Conservation (phyloP, 768 basidiomycete species). For the Russula virescens region DNA sequence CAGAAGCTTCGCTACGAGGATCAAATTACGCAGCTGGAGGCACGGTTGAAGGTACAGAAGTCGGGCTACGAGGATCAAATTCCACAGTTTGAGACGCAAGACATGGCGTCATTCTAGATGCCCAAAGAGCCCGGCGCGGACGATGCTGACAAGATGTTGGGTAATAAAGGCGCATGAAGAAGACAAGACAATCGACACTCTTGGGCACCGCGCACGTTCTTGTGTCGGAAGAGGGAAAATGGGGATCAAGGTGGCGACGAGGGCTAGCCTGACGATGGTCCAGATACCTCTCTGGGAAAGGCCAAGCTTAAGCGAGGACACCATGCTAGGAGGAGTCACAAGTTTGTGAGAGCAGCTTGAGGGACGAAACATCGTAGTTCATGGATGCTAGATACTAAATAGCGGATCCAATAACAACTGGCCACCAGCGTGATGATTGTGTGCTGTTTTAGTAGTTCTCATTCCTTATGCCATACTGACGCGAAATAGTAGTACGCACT, state of each 20-base stretch:
- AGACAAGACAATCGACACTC: conserved; percentile 75
- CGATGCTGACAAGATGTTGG: conserved; percentile 69
- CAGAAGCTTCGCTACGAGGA: no score
- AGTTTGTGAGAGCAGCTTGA: conserved; percentile 32
- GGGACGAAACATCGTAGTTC: conserved; percentile 69
- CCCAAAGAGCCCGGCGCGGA: conserved; percentile 69
- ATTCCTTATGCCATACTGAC: background rate
- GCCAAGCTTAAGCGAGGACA: conserved; percentile 38
- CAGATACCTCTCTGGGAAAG: conserved; percentile 54
- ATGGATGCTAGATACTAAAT: conserved; percentile 82
- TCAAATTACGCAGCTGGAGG: no score
- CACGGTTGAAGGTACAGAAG: no score
- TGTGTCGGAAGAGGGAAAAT: conserved; percentile 30
- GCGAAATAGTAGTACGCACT: conserved; percentile 48
- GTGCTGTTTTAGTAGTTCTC: conserved; percentile 28
- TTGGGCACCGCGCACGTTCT: conserved; percentile 60
- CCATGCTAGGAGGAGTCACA: conserved; percentile 33
- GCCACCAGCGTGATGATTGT: conserved; percentile 69
- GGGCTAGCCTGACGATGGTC: conserved; percentile 43
- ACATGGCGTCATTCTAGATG: conserved; percentile 91
- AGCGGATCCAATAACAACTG: conserved; percentile 82
- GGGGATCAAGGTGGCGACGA: conserved; percentile 35
- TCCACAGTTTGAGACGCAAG: conserved; percentile 82
- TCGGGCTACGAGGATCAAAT: no score
- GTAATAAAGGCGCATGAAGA: conserved; percentile 64